Conservation (phyloP, 495 filamentous ascomycete species). For the Cercophora samala region DNA sequence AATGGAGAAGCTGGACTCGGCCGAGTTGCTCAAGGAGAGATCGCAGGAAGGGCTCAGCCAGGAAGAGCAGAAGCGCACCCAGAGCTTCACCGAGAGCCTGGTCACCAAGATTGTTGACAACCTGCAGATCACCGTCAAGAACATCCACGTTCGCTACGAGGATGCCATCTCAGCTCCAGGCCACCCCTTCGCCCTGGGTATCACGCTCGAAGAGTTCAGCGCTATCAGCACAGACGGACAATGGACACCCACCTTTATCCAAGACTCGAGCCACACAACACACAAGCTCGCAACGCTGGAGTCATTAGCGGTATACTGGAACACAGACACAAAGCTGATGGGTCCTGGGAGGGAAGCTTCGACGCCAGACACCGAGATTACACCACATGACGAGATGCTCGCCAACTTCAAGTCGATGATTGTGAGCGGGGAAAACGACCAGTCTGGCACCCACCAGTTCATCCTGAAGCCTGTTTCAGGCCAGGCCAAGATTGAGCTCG, state of each 20-base stretch:
- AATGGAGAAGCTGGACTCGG: conserved; percentile 95
- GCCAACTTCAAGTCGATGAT: conserved; percentile 73
- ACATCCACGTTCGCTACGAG: conserved; percentile 96
- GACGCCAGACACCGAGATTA: conserved; percentile 46
- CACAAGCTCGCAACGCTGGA: conserved; percentile 89
- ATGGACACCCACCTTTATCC: conserved; percentile 93
- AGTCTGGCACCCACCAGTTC: conserved; percentile 68
- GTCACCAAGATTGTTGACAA: conserved; percentile 97
- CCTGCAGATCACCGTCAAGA: conserved; percentile 93
- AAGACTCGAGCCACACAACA: conserved; percentile 73
- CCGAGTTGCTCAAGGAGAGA: conserved; percentile 86
- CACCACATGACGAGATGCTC: conserved; percentile 67
- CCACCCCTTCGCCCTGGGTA: conserved; percentile 87
- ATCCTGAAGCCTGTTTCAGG: conserved; percentile 94
- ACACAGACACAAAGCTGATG: conserved; percentile 82
- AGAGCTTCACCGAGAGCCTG: conserved; percentile 92
- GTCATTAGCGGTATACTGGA: conserved; percentile 92
- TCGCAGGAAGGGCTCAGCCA: conserved; percentile 88
- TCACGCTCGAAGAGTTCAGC: conserved; percentile 92
- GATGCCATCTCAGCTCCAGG: conserved; percentile 93
- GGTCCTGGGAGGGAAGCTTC: conserved; percentile 72
- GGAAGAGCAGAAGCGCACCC: conserved; percentile 92
- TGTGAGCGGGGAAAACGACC: conserved; percentile 56
- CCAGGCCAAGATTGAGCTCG: conserved; percentile 84
- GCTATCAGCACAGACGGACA: conserved; percentile 90